Evolutionary conservation across 1,284 basidiomycete genomes (phyloP), one percentile per base, ranked within the genome.

Genomic region (Sanghuangporus sanghuang): DNA sequence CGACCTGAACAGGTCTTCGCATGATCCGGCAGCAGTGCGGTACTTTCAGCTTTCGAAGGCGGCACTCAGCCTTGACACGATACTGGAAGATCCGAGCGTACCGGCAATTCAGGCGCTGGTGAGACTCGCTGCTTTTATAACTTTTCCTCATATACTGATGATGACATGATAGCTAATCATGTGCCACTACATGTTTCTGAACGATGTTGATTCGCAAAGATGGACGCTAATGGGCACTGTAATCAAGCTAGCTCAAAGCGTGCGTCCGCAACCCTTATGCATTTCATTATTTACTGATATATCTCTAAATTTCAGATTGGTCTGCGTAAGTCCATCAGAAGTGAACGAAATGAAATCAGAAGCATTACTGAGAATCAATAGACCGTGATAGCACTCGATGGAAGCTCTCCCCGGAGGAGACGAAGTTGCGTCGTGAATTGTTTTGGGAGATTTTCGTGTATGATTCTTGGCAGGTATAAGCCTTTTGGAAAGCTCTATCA

Each of bases 311-410:
- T 62, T 61, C 69, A 88, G 86, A 78, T 87, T 68, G 86, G 86
- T 63, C 79, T 88, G 60, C 86, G 86, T 88, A 73, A 80, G 85
- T 67, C 27, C 59, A 69, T 60, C 61, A 38, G 36, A 9, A 52
- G 16, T 46, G 44, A 46, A 16, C 16, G 44, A n/a, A 11, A n/a
- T 46, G 44, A 46, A n/a, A 46, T 46, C 44, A 46, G 44, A 46
- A 46, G 16, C 16, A 42, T 11, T n/a, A 46, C 5, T 46, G 44
- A 46, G 21, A n/a, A 18, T 46, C 16, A 27, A 66, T 57, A 78
- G 87, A 90, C 74, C 83, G 87, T 57, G 87, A 90, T 69, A 86
- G 85, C 67, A 81, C 82, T 48, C 81, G 82, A 71, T 90, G 87
- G 86, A 84, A 86, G 59, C 73, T 86, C 42, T 77, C 80, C 64